Conservation (phyloP, 208 protist species). For the Leishmania guyanensis region DNA sequence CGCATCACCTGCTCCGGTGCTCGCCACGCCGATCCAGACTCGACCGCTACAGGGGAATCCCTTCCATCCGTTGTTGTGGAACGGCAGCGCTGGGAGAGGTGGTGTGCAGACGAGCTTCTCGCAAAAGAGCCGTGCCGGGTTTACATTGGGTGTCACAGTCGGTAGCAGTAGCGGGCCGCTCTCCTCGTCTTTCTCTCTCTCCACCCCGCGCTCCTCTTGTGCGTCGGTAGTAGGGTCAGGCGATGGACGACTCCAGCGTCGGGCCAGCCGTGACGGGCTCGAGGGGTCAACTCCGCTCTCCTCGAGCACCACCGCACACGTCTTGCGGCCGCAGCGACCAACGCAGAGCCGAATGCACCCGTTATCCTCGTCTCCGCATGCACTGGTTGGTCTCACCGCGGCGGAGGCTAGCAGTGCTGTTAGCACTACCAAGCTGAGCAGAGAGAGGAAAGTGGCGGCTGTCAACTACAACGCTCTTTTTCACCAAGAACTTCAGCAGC, state of each 20-base stretch:
- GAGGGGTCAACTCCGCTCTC: background rate
- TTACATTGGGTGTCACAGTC: background rate
- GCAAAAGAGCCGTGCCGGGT: constrained; percentile 3
- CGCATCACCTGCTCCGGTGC: constrained; percentile 2
- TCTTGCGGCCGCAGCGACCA: constrained; percentile 8
- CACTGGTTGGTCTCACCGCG: background rate
- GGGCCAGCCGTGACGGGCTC: background rate
- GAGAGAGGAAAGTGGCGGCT: constrained; percentile 14
- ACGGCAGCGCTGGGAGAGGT: constrained; percentile 9
- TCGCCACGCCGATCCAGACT: constrained; percentile 28
- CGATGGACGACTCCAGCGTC: background rate
- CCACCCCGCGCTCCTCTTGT: constrained; percentile 18
- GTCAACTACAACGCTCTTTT: constrained; percentile 57
- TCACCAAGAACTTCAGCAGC: constrained; percentile 19
- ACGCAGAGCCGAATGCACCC: background rate
- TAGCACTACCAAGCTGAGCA: background rate
- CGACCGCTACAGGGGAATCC: constrained; percentile 40
- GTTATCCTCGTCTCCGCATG: background rate
- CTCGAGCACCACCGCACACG: constrained; percentile 10
- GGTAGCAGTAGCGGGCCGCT: background rate
- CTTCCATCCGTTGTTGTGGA: constrained; percentile 26
- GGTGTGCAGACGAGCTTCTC: background rate
- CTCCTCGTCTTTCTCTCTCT: constrained; percentile 2
- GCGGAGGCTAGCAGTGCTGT: background rate
- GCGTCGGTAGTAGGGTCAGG: background rate